Base-by-base conservation (phyloP, 108 stramenopile species). In the Phaeodactylum tricornutum region DNA sequence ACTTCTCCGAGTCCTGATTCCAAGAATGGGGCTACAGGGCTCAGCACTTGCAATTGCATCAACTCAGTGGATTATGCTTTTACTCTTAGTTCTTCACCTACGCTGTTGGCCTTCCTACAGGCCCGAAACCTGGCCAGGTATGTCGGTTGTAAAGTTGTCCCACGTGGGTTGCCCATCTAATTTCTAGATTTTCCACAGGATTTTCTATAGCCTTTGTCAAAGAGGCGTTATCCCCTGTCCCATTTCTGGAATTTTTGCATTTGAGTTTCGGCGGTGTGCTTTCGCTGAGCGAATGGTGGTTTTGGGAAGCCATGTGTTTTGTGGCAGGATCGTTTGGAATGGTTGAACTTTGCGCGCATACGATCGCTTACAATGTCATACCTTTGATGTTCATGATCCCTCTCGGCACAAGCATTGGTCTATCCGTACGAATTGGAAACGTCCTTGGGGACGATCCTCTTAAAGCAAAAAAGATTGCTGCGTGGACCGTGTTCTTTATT, bases 351-450 rank as follows among this genome's bases (percentile, higher is more conserved):
- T 62, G 65, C 28, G 54, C 51, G 5, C 70, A 66, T 29, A 71
- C 60, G 9, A 71, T 62, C 41, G 64, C 67, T 20, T 69, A 75
- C 65, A 59, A 75, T 24, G 55, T 75, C 3, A 51, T 75, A 25
- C 74, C 74, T 22, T 51, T 68, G 1, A 20, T 40, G 29, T 67
- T 73, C 66, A 68, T 78, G 77, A 41, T 77, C 43, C 38, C 54
- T 5, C 61, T 83, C 54, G 49, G 77, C 43, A 35, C 67, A 40
- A 17, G 34, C 44, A 62, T 79, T 50, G 61, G 69, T 23, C 31
- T 75, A 62, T 60, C 62, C 26, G 69, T 78, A 50, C 47, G 77
- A 30, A 59, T 79, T 62, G 62, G 81, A 44, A 57, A 69, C 52
- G 27, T 62, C 6, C 27, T 72, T 21, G 50, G 58, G n/a, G 33